phyloP scores from a whole-genome alignment of 805 yeast species.

The Saturnispora halmiae region DNA sequence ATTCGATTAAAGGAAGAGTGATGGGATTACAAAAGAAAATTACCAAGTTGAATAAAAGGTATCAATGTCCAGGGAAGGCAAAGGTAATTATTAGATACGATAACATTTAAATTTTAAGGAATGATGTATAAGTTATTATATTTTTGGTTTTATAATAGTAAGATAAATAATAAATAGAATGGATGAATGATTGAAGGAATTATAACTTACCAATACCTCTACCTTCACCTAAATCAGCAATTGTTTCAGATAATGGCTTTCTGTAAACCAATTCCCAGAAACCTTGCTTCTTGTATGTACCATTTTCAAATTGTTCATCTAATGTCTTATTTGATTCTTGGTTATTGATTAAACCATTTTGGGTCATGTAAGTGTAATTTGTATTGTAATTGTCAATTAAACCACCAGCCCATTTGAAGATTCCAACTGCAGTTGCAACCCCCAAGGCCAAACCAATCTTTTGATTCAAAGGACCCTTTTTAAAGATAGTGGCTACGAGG shows the following conservation, averaged over 20 bases:
- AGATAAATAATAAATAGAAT: background rate
- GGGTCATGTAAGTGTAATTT: conserved; percentile 34
- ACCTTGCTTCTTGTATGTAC: conserved; percentile 37
- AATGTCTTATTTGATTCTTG: conserved; percentile 30
- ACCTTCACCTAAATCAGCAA: conserved; percentile 64
- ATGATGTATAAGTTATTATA: background rate
- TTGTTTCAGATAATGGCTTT: conserved; percentile 73
- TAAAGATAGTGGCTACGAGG: conserved; percentile 21
- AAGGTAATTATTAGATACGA: conserved; percentile 41
- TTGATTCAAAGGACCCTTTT: conserved; percentile 26
- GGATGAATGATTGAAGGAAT: background rate
- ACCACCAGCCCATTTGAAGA: conserved; percentile 49
- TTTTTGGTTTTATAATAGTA: conserved; percentile 3
- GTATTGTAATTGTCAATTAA: conserved; percentile 36
- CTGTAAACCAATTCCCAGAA: conserved; percentile 79
- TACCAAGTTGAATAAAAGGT: conserved; percentile 42
- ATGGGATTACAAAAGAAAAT: conserved; percentile 51
- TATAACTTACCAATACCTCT: conserved; percentile 41
- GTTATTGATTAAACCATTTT: conserved; percentile 33
- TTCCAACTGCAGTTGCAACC: conserved; percentile 36
- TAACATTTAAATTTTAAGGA: conserved; percentile 10
- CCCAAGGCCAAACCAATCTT: conserved; percentile 40
- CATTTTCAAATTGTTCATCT: conserved; percentile 26
- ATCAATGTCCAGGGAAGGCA: conserved; percentile 39
- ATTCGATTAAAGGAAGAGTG: conserved; percentile 50